Evolutionary conservation across 805 yeast genomes (phyloP).

Genomic region (Yamadazyma sp.): DNA sequence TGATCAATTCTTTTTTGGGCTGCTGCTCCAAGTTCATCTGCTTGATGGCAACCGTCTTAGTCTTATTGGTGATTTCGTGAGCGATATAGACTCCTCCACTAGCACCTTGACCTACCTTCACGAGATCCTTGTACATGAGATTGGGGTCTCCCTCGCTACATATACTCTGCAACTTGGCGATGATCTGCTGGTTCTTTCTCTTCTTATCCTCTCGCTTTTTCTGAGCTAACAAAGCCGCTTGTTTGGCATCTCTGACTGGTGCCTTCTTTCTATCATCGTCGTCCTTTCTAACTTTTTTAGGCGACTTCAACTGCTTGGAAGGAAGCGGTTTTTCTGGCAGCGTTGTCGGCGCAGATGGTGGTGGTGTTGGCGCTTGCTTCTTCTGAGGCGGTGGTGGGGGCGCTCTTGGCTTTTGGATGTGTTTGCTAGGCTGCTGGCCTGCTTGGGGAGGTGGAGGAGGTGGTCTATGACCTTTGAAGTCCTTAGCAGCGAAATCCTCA

Average conservation of each 20-base stretch:
- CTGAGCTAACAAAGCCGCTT: slow-evolving; percentile 56
- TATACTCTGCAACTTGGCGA: slow-evolving; percentile 67
- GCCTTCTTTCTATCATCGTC: slow-evolving; percentile 18
- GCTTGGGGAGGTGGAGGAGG: slow-evolving; percentile 43
- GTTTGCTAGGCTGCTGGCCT: slow-evolving; percentile 7
- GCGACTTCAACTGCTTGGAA: slow-evolving; percentile 5
- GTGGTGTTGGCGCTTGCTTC: slow-evolving; percentile 9
- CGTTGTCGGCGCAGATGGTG: slow-evolving; percentile 15
- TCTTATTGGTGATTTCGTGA: slow-evolving; percentile 49
- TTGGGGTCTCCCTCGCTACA: slow-evolving; percentile 88
- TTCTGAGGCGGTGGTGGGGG: slow-evolving; percentile 12
- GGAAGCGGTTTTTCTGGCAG: slow-evolving; percentile 9
- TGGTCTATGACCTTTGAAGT: slow-evolving; percentile 36
- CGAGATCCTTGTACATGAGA: slow-evolving; percentile 60
- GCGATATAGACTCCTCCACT: slow-evolving; percentile 97
- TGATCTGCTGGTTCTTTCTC: slow-evolving; percentile 67
- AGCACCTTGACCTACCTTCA: slow-evolving; percentile 97
- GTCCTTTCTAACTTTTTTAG: slow-evolving; percentile 2
- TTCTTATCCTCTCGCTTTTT: slow-evolving; percentile 79
- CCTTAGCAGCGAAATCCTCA: slow-evolving; percentile 17
- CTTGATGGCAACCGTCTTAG: slow-evolving; percentile 80
- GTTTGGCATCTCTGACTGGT: slow-evolving; percentile 50
- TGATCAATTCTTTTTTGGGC: slow-evolving; percentile 92
- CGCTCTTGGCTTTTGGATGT: slow-evolving; percentile 12
- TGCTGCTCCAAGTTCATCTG: slow-evolving; percentile 95